A percentile compares a stretch with the other conserved stretches of the same genome.
Evolutionary conservation across 2,329 filamentous ascomycete genomes (phyloP).

Genomic region (Colletotrichum sp.): DNA sequence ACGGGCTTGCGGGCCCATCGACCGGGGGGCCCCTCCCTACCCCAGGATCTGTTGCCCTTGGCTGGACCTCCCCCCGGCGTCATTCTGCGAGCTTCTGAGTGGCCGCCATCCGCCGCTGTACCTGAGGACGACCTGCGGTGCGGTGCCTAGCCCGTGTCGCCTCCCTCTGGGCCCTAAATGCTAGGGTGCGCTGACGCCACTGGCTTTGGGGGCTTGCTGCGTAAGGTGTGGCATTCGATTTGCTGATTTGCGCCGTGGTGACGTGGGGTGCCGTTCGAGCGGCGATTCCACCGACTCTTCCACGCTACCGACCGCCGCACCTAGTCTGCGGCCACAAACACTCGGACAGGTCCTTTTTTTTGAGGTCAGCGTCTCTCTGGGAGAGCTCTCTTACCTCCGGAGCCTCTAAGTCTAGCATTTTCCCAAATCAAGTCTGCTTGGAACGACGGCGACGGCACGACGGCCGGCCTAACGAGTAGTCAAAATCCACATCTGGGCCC

Average conservation of each 20-base stretch:
- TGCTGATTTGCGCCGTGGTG: background rate
- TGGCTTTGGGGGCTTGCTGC: background rate
- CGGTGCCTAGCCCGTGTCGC: background rate
- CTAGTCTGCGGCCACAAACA: background rate
- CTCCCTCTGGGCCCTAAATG: background rate
- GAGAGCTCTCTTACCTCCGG: background rate
- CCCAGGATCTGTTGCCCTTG: slow-evolving; percentile 6
- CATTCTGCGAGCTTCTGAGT: slow-evolving; percentile 8
- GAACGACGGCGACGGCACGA: background rate
- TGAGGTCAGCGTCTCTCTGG: background rate
- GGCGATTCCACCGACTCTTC: background rate
- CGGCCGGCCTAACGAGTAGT: background rate
- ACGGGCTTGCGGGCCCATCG: background rate
- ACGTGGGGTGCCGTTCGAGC: background rate
- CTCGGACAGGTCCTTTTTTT: background rate
- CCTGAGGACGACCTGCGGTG: background rate
- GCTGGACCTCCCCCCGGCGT: background rate
- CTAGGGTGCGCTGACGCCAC: background rate
- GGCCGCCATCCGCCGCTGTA: background rate
- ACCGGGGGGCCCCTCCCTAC: slow-evolving; percentile 1
- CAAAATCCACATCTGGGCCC: background rate
- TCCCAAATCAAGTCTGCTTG: background rate
- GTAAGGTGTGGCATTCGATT: slow-evolving; percentile 6
- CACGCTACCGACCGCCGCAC: background rate
- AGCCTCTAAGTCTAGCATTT: background rate